Base-by-base conservation (phyloP, 1,139 yeast genomes). In the Blastobotrys apis region DNA sequence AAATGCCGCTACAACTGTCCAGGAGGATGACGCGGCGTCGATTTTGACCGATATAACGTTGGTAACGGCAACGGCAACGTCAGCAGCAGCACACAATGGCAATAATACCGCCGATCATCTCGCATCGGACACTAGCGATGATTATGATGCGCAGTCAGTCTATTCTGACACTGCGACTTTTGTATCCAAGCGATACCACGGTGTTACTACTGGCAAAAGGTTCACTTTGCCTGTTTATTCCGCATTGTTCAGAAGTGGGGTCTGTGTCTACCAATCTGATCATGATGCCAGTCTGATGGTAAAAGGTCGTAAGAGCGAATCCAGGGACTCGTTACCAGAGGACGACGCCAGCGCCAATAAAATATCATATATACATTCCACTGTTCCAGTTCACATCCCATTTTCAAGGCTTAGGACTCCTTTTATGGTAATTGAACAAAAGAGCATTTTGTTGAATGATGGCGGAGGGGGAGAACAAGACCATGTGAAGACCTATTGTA, bases 311-410 rank as follows among this genome's bases (percentile, higher is more conserved):
- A n/a, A n/a, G n/a, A n/a, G n/a, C n/a, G n/a, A n/a, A n/a, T n/a
- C n/a, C n/a, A n/a, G n/a, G n/a, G n/a, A n/a, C n/a, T n/a, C n/a
- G n/a, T n/a, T n/a, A n/a, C n/a, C n/a, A n/a, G n/a, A n/a, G n/a
- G n/a, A n/a, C n/a, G n/a, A n/a, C n/a, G n/a, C n/a, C n/a, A 17
- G 27, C 33, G 15, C 3, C 26, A 15, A 15, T 13, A 19, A 16
- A 33, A 19, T 5, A 2, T 20, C 39, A 9, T 20, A 15, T 13
- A 40, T 40, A 27, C 39, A 35, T 4, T 35, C 26, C 19, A 13
- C 23, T 4, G 44, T 41, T 10, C 44, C 44, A 5, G 31, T 12
- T 17, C 44, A 35, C 30, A 21, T 35, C 19, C 44, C 44, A 6
- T 38, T 31, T 25, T 23, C 29, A 16, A 25, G 19, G 26, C 9